A percentile compares a stretch with the other conserved stretches of the same genome.
phyloP scores from a whole-genome alignment of 2,329 filamentous ascomycete species.

The Exophiala spinifera region DNA sequence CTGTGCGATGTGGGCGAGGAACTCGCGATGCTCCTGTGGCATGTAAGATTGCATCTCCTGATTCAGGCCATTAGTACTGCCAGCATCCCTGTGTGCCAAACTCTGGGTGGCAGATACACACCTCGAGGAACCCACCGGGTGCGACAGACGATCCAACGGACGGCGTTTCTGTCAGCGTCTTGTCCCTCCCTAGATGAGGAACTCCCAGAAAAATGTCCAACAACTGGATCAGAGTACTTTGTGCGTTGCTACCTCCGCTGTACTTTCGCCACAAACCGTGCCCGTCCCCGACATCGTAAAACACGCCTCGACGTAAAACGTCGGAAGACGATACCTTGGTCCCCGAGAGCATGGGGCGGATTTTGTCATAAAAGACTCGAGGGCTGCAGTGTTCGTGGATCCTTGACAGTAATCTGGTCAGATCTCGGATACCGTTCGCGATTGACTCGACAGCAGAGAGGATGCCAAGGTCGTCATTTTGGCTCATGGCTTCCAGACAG shows the following conservation, averaged over 20 bases:
- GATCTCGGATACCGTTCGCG: too few species aligned
- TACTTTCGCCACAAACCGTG: constrained; percentile 49
- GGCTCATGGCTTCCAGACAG: too few species aligned
- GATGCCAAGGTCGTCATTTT: too few species aligned
- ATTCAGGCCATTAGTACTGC: background rate
- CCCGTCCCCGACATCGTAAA: constrained; percentile 49
- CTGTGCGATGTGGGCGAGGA: background rate
- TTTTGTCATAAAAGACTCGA: constrained; percentile 49
- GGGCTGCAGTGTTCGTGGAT: too few species aligned
- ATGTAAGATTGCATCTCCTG: constrained; percentile 1
- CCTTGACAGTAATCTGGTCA: too few species aligned
- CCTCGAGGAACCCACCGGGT: background rate
- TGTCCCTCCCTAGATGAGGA: background rate
- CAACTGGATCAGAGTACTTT: constrained; percentile 53
- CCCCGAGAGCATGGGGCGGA: constrained; percentile 52
- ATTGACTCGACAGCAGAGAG: too few species aligned
- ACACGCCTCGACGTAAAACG: constrained; percentile 50
- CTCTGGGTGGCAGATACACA: background rate
- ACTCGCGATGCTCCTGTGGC: constrained; percentile 26
- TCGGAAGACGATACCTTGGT: constrained; percentile 53
- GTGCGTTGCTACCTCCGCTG: constrained; percentile 53
- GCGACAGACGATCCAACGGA: background rate
- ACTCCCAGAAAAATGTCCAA: constrained; percentile 53
- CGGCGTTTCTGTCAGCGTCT: background rate
- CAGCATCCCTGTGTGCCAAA: background rate